These are phyloP conservation scores for Laburnicola sp. DNA, from an alignment of 2,329 filamentous ascomycete genomes.

Conservation along the genomic window DNA sequence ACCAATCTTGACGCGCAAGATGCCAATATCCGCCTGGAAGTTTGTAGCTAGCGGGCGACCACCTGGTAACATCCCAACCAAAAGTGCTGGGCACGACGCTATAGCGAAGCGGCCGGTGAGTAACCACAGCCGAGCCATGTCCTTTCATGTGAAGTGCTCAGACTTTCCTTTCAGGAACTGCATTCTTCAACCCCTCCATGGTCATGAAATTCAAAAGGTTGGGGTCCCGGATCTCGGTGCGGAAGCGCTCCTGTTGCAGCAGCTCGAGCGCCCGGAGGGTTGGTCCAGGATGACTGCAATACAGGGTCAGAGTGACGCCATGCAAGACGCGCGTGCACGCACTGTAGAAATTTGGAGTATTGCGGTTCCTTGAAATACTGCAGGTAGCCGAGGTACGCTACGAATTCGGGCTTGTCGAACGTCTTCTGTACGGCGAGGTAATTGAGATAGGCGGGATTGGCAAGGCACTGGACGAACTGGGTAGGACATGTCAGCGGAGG, in stretches of 20 bases:
- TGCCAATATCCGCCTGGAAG: too few relatives aligned
- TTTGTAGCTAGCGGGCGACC: too few relatives aligned
- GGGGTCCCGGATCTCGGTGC: slow-evolving; percentile 82
- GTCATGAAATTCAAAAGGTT: slow-evolving; percentile 68
- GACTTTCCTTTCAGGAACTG: slow-evolving; percentile 36
- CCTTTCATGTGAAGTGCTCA: too few relatives aligned
- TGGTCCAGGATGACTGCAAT: slow-evolving; percentile 73
- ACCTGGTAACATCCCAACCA: too few relatives aligned
- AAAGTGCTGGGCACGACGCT: too few relatives aligned
- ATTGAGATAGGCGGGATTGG: slow-evolving; percentile 78
- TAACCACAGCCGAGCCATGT: too few relatives aligned
- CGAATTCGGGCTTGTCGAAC: slow-evolving; percentile 72
- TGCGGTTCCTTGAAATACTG: slow-evolving; percentile 86
- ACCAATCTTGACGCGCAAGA: too few relatives aligned
- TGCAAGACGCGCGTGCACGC: slow-evolving; percentile 21
- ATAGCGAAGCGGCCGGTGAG: too few relatives aligned
- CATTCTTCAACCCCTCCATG: slow-evolving; percentile 51
- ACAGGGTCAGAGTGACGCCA: slow-evolving; percentile 26
- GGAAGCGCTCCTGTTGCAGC: slow-evolving; percentile 84
- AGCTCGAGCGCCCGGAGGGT: slow-evolving; percentile 85
- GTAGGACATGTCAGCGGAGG: slow-evolving; percentile 24
- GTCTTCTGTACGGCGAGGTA: slow-evolving; percentile 76
- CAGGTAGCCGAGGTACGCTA: slow-evolving; percentile 88
- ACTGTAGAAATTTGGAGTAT: slow-evolving; percentile 84
- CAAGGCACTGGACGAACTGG: slow-evolving; percentile 80